Percentiles rank a stretch among this genome's conserved stretches.
phyloP scores from a whole-genome alignment of 257 asterid genomes.

The Primulina huaijiensis region DNA sequence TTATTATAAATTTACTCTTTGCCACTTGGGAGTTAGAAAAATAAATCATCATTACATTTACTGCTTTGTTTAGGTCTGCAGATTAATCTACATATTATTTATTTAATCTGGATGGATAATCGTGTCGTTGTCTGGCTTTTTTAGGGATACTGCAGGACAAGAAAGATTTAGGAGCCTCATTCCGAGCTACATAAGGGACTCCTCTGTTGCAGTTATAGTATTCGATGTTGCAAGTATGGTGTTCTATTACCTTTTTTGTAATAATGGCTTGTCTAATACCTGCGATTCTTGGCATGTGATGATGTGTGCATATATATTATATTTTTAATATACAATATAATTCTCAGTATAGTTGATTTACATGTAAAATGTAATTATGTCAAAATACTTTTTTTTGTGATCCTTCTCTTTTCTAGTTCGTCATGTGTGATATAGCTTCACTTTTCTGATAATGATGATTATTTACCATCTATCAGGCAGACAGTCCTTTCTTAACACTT shows the following conservation, averaged over 20 bases:
- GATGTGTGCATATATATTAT: too few relatives aligned
- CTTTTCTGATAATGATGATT: not conserved
- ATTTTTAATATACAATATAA: too few relatives aligned
- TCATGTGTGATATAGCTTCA: not conserved
- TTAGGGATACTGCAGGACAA: conserved; percentile 97
- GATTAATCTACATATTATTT: not conserved
- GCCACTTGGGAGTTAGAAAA: too few relatives aligned
- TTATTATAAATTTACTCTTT: too few relatives aligned
- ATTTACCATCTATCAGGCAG: conserved; percentile 45
- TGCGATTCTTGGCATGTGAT: too few relatives aligned
- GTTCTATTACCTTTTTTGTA: conserved; percentile 14
- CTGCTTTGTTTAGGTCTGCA: too few relatives aligned
- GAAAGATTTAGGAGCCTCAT: conserved; percentile 91
- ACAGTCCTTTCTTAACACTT: conserved; percentile 79
- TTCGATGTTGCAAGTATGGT: conserved; percentile 80
- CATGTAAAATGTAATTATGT: too few relatives aligned
- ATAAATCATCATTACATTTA: not conserved
- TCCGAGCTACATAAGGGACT: conserved; percentile 88
- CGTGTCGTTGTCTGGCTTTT: conserved; percentile 19
- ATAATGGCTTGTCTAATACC: not conserved
- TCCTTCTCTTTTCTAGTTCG: not conserved
- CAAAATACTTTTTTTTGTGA: too few relatives aligned
- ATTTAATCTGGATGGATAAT: conserved; percentile 18
- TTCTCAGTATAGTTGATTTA: too few relatives aligned
- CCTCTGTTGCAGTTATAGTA: conserved; percentile 89